phyloP scores from a whole-genome alignment of 2,329 filamentous ascomycete species.

The Leptographium radiaticola region DNA sequence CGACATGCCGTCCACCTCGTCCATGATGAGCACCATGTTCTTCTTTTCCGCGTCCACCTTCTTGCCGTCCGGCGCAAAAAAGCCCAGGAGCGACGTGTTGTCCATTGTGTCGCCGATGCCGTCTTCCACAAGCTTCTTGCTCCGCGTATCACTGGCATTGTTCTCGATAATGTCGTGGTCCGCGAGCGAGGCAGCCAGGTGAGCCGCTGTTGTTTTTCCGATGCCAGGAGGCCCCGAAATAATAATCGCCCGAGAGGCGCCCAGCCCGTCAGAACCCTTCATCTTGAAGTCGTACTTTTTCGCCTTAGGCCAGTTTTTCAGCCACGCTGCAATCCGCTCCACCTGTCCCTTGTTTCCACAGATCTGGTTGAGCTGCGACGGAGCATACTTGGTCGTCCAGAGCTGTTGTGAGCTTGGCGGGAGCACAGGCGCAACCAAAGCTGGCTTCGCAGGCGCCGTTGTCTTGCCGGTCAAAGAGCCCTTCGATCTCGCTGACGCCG shows the following conservation, averaged over 20 bases:
- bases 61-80: conserved; percentile 75
- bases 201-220: conserved; percentile 93
- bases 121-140: conserved; percentile 87
- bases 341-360: conserved; percentile 89
- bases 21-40: conserved; percentile 94
- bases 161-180: conserved; percentile 90
- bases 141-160: conserved; percentile 90
- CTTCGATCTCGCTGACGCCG: conserved; percentile 1
- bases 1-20: conserved; percentile 98
- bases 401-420: conserved; percentile 40
- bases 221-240: conserved; percentile 92
- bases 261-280: conserved; percentile 72
- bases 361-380: conserved; percentile 71
- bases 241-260: conserved; percentile 77
- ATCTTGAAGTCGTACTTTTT: conserved; percentile 73
- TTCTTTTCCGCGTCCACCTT: conserved; percentile 70
- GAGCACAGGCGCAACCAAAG: conserved; percentile 26
- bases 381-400: conserved; percentile 94
- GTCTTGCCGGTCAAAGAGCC: not conserved
- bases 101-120: conserved; percentile 84
- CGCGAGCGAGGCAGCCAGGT: conserved; percentile 83
- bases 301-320: conserved; percentile 67
- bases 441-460: not conserved
- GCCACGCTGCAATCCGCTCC: conserved; percentile 80
- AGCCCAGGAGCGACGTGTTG: conserved; percentile 84